Conservation (phyloP, 2,329 filamentous ascomycete species). For the Exophiala sideris region DNA sequence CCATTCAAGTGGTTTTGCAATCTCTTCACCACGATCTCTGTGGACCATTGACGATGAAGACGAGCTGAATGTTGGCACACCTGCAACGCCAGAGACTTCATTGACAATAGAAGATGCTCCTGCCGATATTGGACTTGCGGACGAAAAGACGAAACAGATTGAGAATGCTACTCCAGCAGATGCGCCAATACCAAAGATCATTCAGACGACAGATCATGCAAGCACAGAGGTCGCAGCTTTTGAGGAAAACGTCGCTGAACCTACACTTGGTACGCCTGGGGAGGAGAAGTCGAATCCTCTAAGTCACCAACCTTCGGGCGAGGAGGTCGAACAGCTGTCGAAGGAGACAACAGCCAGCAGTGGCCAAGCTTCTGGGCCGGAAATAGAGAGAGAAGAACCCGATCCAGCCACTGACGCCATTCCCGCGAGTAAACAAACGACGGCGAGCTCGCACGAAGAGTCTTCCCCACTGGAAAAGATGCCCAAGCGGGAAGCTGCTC, state of each 20-base stretch:
- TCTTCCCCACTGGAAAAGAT: constrained; percentile 13
- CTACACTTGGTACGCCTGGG: constrained; percentile 35
- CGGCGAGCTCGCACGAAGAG: constrained; percentile 16
- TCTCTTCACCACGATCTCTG: constrained; percentile 21
- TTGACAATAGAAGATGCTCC: constrained; percentile 3
- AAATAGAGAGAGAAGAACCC: constrained; percentile 21
- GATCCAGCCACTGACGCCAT: constrained; percentile 21
- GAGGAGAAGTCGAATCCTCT: constrained; percentile 31
- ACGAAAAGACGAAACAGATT: constrained; percentile 70
- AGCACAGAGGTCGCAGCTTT: constrained; percentile 35
- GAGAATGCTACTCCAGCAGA: constrained; percentile 54
- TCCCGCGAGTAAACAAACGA: constrained; percentile 24
- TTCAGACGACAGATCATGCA: constrained; percentile 27
- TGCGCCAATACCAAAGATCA: constrained; percentile 8
- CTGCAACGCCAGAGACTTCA: not conserved
- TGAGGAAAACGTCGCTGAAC: constrained; percentile 36
- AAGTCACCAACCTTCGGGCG: constrained; percentile 7
- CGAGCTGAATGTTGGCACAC: constrained; percentile 18
- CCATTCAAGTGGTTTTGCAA: constrained; percentile 17
- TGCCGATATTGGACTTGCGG: not conserved
- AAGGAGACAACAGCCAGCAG: constrained; percentile 23
- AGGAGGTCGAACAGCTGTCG: constrained; percentile 20
- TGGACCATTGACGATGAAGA: constrained; percentile 28
- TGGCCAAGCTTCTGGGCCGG: constrained; percentile 13
- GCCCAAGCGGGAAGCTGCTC: constrained; percentile 1